phyloP scores from a whole-genome alignment of 192 early-diverging fungal species.

The Entrophospora sp. region DNA sequence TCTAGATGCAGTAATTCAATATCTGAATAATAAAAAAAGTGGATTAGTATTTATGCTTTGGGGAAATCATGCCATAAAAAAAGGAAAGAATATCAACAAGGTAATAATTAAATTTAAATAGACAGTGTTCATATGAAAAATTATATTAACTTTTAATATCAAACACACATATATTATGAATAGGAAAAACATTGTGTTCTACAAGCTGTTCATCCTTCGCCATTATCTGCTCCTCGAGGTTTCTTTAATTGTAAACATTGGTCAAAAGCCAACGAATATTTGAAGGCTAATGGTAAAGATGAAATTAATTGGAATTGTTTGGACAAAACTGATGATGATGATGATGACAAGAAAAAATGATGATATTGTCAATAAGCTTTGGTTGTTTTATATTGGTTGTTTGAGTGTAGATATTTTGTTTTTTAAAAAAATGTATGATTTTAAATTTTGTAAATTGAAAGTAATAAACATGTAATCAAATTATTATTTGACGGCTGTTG shows the following conservation, averaged over 20 bases:
- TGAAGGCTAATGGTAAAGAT: conserved; percentile 45
- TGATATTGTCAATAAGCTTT: too few species aligned
- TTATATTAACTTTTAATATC: neutral
- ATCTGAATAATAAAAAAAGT: conserved; percentile 49
- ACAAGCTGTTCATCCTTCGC: conserved; percentile 82
- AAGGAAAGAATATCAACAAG: conserved; percentile 62
- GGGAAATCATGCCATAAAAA: conserved; percentile 86
- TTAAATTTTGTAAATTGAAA: too few species aligned
- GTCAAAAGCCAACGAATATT: conserved; percentile 78
- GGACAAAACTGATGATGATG: neutral
- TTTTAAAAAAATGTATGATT: too few species aligned
- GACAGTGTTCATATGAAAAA: too few species aligned
- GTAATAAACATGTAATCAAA: too few species aligned
- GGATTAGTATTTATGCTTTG: conserved; percentile 91
- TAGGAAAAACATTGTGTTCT: conserved; percentile 73
- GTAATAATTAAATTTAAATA: neutral
- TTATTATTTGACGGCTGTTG: too few species aligned
- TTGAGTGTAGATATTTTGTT: too few species aligned
- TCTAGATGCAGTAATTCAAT: conserved; percentile 64
- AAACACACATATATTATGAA: neutral
- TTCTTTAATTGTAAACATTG: conserved; percentile 86
- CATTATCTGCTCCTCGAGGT: conserved; percentile 76
- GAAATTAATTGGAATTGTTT: conserved; percentile 64
- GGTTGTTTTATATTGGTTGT: too few species aligned
- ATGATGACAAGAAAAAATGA: too few species aligned